Evolutionary conservation across 2,329 filamentous ascomycete species (phyloP).

Genomic region (Passalora sequoiae): DNA sequence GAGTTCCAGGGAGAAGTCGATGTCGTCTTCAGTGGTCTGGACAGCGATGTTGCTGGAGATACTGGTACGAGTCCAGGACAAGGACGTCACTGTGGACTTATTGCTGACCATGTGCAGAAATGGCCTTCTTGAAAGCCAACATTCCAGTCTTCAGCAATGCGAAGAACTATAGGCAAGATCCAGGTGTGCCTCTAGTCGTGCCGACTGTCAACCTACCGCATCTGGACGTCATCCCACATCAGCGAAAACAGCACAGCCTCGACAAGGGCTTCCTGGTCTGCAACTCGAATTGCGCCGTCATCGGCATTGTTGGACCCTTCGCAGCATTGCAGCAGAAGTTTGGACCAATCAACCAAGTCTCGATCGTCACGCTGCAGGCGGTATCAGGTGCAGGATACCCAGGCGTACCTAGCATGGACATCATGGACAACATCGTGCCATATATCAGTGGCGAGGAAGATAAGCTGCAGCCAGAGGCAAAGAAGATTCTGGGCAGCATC

Average conservation of each 20-base stretch:
- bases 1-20: slow-evolving; percentile 81
- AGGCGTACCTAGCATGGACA: slow-evolving; percentile 87
- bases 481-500: slow-evolving; percentile 82
- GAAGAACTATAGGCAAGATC: slow-evolving; percentile 91
- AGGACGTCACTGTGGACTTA: background rate
- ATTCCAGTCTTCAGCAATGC: slow-evolving; percentile 95
- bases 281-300: slow-evolving; percentile 97
- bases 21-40: slow-evolving; percentile 85
- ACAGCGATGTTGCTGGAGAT: slow-evolving; percentile 86
- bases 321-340: slow-evolving; percentile 83
- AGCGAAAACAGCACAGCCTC: slow-evolving; percentile 66
- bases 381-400: slow-evolving; percentile 90
- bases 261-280: slow-evolving; percentile 89
- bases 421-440: slow-evolving; percentile 92
- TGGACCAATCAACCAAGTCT: slow-evolving; percentile 68
- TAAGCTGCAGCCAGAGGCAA: slow-evolving; percentile 89
- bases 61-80: slow-evolving; percentile 57
- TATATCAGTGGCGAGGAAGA: slow-evolving; percentile 93
- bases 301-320: slow-evolving; percentile 91
- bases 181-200: slow-evolving; percentile 85
- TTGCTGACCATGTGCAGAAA: slow-evolving; percentile 53
- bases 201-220: slow-evolving; percentile 91
- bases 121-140: slow-evolving; percentile 82
- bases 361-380: slow-evolving; percentile 91
- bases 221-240: slow-evolving; percentile 82